Base-by-base conservation (phyloP, 768 basidiomycete species). In the Hydnum rufescens region DNA sequence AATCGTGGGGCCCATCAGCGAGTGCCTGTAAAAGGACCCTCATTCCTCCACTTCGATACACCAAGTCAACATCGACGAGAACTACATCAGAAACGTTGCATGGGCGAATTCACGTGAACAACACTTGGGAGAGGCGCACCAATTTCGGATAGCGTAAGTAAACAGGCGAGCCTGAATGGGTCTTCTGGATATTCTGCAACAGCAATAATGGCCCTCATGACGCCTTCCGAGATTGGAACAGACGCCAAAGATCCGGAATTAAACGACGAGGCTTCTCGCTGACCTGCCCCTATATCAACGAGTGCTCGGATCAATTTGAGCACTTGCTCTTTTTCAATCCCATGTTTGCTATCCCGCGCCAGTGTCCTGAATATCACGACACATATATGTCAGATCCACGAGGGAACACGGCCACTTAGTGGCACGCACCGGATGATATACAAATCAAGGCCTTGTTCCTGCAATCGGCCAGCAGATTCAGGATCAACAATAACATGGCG, bases 161-260 rank as follows among this genome's bases (percentile, higher is more conserved):
- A 71, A 44, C 80, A 85, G 48, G 88, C 76, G 1, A 74, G 70
- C 53, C 82, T 72, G 60, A 97, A 84, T 0, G 83, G 80, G 60
- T 97, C 95, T 57, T 97, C 95, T 5, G 75, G 71, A 53, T 88
- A 83, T 63, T 99, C 95, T 0, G 92, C 89, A 8, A 95, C 76
- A 5, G 92, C 86, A 36, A 96, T 77, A n/a, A 97, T 67, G 6
- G 87, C 84, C 30, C 95, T 76, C 67, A 96, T 76, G 49, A 89
- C 74, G 28, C 78, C 68, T 59, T 84, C 78, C 4, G 82, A 80
- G 49, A 89, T 63, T 72, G 2, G 63, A 19, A 39, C 8, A 19
- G 8, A 63, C 6, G 72, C 71, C 5, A 69, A 60, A 13, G 61
- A 61, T 16, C 63, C 34, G 65, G 65, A 22, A 66, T 65, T 26